Conservation (phyloP, 2,329 filamentous ascomycete species). For the Podosphaera xanthii region DNA sequence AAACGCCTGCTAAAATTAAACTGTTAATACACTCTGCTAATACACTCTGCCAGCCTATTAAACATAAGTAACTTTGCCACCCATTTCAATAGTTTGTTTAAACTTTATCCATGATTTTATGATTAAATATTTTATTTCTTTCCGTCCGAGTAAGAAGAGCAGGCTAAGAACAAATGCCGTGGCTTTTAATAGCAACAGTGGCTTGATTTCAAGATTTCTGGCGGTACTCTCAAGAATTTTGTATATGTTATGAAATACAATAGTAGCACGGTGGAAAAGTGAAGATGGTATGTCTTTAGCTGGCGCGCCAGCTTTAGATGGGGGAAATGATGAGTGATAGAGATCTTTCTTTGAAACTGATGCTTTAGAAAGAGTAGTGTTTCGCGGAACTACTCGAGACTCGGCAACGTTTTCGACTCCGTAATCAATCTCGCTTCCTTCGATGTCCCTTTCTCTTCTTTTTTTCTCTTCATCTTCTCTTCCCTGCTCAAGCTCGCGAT, state of each 20-base stretch:
- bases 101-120: constrained; percentile 40
- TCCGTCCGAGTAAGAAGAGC: constrained; percentile 50
- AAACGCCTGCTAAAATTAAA: not conserved
- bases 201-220: constrained; percentile 29
- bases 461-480: constrained; percentile 26
- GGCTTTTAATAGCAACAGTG: constrained; percentile 33
- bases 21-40: not conserved
- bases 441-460: constrained; percentile 27
- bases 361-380: constrained; percentile 7
- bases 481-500: constrained; percentile 33
- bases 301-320: constrained; percentile 7
- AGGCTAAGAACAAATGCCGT: constrained; percentile 64
- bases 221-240: constrained; percentile 28
- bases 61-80: constrained; percentile 92
- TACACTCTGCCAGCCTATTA: constrained; percentile 20
- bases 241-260: constrained; percentile 29
- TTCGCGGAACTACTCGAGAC: constrained; percentile 4
- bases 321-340: constrained; percentile 5
- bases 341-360: constrained; percentile 17
- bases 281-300: constrained; percentile 8
- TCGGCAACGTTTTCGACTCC: constrained; percentile 33
- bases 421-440: constrained; percentile 41
- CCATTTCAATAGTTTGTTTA: constrained; percentile 54
- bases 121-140: constrained; percentile 52
- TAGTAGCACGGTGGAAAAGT: constrained; percentile 20